Conservation (phyloP, 1,284 basidiomycete genomes). For the Cystobasidiaceae sp. region DNA sequence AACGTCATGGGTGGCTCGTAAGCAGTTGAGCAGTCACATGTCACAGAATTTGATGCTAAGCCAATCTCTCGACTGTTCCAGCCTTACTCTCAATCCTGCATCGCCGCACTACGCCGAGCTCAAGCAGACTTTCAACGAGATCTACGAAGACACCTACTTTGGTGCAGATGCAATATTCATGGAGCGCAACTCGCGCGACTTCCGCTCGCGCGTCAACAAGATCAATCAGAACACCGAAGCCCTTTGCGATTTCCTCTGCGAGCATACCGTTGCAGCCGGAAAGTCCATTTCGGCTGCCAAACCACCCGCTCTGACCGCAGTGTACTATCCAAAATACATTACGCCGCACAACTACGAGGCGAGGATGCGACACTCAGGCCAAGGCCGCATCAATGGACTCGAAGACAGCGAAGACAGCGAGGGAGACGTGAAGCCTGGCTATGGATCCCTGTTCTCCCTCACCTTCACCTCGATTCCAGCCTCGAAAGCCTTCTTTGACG, state of each 20-base stretch:
- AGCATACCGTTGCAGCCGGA: background rate
- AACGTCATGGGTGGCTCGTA: slow-evolving; percentile 98
- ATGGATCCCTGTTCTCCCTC: slow-evolving; percentile 85
- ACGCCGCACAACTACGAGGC: slow-evolving; percentile 67
- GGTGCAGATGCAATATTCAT: slow-evolving; percentile 91
- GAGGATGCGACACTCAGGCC: slow-evolving; percentile 52
- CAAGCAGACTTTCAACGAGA: slow-evolving; percentile 57
- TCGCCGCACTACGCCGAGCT: slow-evolving; percentile 63
- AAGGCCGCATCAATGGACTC: slow-evolving; percentile 44
- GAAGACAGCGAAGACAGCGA: slow-evolving; percentile 48
- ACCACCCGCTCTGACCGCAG: slow-evolving; percentile 61
- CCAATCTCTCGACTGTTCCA: slow-evolving; percentile 43
- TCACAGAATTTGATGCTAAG: background rate
- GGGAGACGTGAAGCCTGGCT: slow-evolving; percentile 53
- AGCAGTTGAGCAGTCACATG: slow-evolving; percentile 40
- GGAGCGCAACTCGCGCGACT: slow-evolving; percentile 96
- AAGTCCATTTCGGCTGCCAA: background rate
- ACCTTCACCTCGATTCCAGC: slow-evolving; percentile 70
- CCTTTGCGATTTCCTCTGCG: slow-evolving; percentile 70
- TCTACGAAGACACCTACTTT: slow-evolving; percentile 83
- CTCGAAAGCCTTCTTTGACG: slow-evolving; percentile 79
- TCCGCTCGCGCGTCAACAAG: slow-evolving; percentile 64
- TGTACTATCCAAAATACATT: slow-evolving; percentile 84
- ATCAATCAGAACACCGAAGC: slow-evolving; percentile 81
- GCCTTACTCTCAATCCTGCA: slow-evolving; percentile 79